These are phyloP conservation scores for Aspergillus sojae DNA, from an alignment of 2,329 filamentous ascomycete species.

Conservation along the genomic window DNA sequence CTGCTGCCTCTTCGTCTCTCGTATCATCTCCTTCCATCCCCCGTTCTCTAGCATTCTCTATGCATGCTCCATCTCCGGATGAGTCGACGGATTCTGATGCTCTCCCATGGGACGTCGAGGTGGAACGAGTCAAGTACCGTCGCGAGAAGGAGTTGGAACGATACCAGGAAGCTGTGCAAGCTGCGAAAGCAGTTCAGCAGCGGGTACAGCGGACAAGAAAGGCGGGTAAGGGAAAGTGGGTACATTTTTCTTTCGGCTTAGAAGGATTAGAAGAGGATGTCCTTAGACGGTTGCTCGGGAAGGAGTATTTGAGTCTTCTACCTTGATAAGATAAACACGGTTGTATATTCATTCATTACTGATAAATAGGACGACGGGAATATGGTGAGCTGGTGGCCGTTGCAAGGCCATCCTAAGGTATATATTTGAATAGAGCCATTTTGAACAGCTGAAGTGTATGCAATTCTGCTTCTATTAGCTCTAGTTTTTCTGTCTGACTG, in stretches of 20 bases:
- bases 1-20: background rate
- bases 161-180: constrained; percentile 30
- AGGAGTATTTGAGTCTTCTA: constrained; percentile 13
- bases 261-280: constrained; percentile 25
- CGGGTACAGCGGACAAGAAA: constrained; percentile 35
- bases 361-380: background rate
- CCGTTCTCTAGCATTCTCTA: constrained; percentile 24
- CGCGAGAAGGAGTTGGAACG: constrained; percentile 34
- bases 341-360: background rate
- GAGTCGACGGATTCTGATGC: constrained; percentile 12
- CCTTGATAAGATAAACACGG: background rate
- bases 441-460: too few species aligned
- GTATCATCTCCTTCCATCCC: background rate
- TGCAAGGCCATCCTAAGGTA: background rate
- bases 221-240: constrained; percentile 42
- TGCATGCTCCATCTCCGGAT: constrained; percentile 22
- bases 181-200: constrained; percentile 34
- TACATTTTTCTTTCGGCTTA: constrained; percentile 38
- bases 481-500: too few species aligned
- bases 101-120: constrained; percentile 35
- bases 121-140: constrained; percentile 35
- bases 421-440: background rate
- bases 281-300: constrained; percentile 21
- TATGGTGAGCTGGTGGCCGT: background rate
- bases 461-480: background rate